A percentile compares a stretch with the other conserved stretches of the same genome.
phyloP scores from a whole-genome alignment of 345 rosid species.

The Salix suchowensis region DNA sequence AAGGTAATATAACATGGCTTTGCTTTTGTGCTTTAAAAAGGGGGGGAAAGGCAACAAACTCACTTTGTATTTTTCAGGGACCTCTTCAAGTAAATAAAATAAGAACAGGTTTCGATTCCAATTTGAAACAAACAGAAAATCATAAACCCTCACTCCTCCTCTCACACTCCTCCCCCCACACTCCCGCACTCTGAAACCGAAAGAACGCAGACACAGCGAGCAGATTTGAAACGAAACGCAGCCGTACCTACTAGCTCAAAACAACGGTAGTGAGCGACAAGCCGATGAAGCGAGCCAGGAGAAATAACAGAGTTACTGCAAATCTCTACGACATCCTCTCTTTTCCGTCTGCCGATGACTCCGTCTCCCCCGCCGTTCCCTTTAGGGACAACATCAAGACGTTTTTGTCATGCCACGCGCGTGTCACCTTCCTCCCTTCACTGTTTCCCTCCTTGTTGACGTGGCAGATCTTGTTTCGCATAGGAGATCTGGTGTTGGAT shows the following conservation, averaged over 20 bases:
- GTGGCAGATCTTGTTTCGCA: constrained; percentile 54
- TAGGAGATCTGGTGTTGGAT: constrained; percentile 37
- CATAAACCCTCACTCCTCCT: no score
- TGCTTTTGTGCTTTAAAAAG: no score
- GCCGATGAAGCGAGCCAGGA: constrained; percentile 46
- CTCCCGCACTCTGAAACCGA: no score
- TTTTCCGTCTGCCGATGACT: constrained; percentile 27
- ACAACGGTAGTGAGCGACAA: constrained; percentile 27
- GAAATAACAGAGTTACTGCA: constrained; percentile 44
- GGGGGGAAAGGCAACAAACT: no score
- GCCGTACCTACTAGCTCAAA: no score
- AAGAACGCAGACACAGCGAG: not conserved
- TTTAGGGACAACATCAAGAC: constrained; percentile 40
- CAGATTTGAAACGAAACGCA: no score
- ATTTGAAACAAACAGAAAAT: no score
- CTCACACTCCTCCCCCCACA: no score
- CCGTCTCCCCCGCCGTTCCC: constrained; percentile 22
- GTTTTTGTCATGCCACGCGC: constrained; percentile 48
- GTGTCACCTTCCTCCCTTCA: constrained; percentile 42
- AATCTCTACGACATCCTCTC: constrained; percentile 44
- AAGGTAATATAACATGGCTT: no score
- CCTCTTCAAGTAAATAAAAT: no score
- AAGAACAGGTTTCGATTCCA: no score
- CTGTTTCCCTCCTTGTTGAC: constrained; percentile 51
- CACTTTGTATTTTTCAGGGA: no score